Evolutionary conservation across 2,329 filamentous ascomycete genomes (phyloP).

Genomic region (Colletotrichum camelliae): DNA sequence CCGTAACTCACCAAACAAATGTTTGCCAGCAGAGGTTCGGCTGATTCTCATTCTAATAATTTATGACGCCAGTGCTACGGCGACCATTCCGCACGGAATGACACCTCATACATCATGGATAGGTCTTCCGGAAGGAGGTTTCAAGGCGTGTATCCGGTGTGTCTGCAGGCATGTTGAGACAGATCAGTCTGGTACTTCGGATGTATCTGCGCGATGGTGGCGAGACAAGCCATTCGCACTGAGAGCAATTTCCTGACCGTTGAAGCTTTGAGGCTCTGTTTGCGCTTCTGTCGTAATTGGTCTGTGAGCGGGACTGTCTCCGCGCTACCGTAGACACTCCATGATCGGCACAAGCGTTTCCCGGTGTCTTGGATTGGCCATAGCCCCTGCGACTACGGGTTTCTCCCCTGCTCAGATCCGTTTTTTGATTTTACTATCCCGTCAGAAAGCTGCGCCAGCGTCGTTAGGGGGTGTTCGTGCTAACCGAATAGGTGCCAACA

Average conservation of each 20-base stretch:
- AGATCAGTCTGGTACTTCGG: not conserved
- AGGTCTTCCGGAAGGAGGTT: not conserved
- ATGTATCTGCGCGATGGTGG: not conserved
- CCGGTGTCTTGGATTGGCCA: not conserved
- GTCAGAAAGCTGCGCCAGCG: not conserved
- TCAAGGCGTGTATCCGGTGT: not conserved
- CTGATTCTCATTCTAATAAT: too few relatives aligned
- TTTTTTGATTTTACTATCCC: not conserved
- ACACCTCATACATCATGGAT: not conserved
- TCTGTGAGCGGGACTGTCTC: not conserved
- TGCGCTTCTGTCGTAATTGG: not conserved
- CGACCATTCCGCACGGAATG: not conserved
- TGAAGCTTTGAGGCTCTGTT: not conserved
- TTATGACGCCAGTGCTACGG: too few relatives aligned
- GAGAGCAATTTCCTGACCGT: fast-evolving
- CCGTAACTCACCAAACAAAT: too few relatives aligned
- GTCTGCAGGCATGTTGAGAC: not conserved
- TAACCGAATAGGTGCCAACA: not conserved
- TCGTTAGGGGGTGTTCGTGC: too few relatives aligned
- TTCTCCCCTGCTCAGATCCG: not conserved
- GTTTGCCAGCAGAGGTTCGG: too few relatives aligned
- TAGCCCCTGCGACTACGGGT: not conserved
- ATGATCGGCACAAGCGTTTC: not conserved
- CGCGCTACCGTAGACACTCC: too few relatives aligned
- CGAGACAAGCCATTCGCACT: not conserved